phyloP scores from a whole-genome alignment of 441 rosid genomes.

The Lepidium campestre region DNA sequence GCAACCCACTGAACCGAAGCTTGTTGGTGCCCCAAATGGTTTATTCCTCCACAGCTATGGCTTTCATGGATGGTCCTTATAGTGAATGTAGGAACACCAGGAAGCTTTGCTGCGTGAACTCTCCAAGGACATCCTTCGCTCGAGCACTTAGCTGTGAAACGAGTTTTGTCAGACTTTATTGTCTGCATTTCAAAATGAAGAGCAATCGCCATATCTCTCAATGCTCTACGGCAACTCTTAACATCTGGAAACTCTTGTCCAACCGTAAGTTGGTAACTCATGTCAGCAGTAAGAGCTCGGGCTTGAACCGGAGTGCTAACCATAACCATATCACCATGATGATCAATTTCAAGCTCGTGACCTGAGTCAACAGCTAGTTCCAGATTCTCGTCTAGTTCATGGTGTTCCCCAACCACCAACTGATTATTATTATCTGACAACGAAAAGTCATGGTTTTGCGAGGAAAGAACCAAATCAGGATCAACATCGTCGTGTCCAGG shows the following conservation, averaged over 20 bases:
- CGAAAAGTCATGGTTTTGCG: slow-evolving; percentile 51
- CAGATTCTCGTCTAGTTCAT: slow-evolving; percentile 72
- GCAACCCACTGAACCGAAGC: slow-evolving; percentile 99
- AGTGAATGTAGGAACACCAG: slow-evolving; percentile 91
- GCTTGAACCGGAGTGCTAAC: slow-evolving; percentile 54
- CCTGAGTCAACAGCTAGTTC: slow-evolving; percentile 60
- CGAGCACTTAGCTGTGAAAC: slow-evolving; percentile 95
- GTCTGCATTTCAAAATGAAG: slow-evolving; percentile 96
- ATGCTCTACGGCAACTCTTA: slow-evolving; percentile 86
- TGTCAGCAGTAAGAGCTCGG: slow-evolving; percentile 44
- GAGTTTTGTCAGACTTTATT: slow-evolving; percentile 88
- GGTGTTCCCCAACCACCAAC: slow-evolving; percentile 57
- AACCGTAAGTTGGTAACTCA: slow-evolving; percentile 58
- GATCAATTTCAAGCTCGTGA: slow-evolving; percentile 71
- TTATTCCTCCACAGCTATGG: slow-evolving; percentile 86
- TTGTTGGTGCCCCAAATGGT: slow-evolving; percentile 94
- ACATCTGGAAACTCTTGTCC: slow-evolving; percentile 98
- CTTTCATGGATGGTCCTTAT: slow-evolving; percentile 81
- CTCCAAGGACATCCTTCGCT: slow-evolving; percentile 95
- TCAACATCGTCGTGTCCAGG: slow-evolving; percentile 47
- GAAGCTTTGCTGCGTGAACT: slow-evolving; percentile 91
- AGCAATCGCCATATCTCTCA: slow-evolving; percentile 90
- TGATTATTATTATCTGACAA: slow-evolving; percentile 51
- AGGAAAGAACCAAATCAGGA: slow-evolving; percentile 48
- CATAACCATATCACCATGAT: slow-evolving; percentile 56